These are phyloP conservation scores for Alternaria sp. DNA, from an alignment of 2,329 filamentous ascomycete genomes.

Conservation along the genomic window DNA sequence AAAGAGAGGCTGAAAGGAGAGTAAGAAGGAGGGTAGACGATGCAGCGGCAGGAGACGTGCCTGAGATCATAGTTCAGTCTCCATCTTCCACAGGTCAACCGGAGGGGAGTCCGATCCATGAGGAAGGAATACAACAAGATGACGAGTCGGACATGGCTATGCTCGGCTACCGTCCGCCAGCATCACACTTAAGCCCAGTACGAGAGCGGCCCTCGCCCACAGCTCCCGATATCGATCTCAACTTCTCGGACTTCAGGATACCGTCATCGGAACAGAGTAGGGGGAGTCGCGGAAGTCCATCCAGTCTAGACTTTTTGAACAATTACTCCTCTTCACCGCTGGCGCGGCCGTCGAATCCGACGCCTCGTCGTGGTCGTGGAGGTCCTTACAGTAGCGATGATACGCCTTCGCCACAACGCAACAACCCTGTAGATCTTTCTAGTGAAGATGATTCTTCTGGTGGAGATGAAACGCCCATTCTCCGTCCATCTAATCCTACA, in stretches of 20 bases:
- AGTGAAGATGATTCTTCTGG: not conserved
- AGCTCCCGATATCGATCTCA: not conserved
- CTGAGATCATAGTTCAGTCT: not conserved
- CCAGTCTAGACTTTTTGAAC: not conserved
- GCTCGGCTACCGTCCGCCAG: not conserved
- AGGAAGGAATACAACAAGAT: not conserved
- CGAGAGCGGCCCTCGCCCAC: not conserved
- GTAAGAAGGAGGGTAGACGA: not conserved
- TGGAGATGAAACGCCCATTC: fast-evolving
- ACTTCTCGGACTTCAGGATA: not conserved
- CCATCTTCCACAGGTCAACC: not conserved
- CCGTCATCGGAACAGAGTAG: not conserved
- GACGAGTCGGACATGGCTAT: not conserved
- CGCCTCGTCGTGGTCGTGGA: not conserved
- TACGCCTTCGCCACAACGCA: not conserved
- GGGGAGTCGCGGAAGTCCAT: not conserved
- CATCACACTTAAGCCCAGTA: not conserved
- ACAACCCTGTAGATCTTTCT: not conserved
- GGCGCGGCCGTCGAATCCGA: not conserved
- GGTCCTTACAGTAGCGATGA: not conserved
- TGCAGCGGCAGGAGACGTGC: not conserved
- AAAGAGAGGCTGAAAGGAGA: not conserved
- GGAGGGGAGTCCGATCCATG: not conserved
- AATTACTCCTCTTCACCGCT: not conserved
- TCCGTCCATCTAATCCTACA: not conserved